Evolutionary conservation across 2,329 filamentous ascomycete species (phyloP), one percentile per base, ranked within the genome.

Genomic region (Xylaria sp.): DNA sequence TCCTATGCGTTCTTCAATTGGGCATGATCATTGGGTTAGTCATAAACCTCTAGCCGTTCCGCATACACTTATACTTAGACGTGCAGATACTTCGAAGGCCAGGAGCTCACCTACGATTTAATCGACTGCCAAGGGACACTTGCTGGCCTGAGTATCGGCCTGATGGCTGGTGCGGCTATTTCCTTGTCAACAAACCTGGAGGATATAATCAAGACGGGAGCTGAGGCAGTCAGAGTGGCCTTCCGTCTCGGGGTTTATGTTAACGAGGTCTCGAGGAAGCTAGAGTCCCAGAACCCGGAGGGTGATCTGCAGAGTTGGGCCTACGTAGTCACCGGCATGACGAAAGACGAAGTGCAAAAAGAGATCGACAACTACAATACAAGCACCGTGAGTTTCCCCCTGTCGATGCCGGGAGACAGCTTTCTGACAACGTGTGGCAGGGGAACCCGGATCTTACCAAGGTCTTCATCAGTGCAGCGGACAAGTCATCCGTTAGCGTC

Each of bases 221-320:
- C 72, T 0, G 68, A 80, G 46, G 71, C 67, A 1, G 62, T 79
- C 1, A 69, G 76, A 0, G 29, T 72, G 1, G 75, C 79, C 1
- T 81, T 82, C 52, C 70, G 78, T 1, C 65, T 81, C 2, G 78
- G 78, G 1, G 61, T 79, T 2, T 62, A 71, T 3, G 77, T 81
- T 0, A 57, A 72, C n/a, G 64, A 68, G 2, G 65, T 79, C 1
- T 79, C 78, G 0, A 61, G 72, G 34, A 71, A 74, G 20, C 57
- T 82, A 4, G 67, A 81, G 52, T 50, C 73, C 16, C 70, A 67
- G 2, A 68, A 71, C 18, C 47, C 50, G 5, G 47, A 56, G 21
- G 48, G 2, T 56, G 51, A 2, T 34, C 54, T 1, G 56, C 59
- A 0, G 71, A 74, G 63, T 19, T 79, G 76, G 76, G 75, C 76